Base-by-base conservation (phyloP, 2,329 filamentous ascomycete species). In the Aspergillus novofumigatus region DNA sequence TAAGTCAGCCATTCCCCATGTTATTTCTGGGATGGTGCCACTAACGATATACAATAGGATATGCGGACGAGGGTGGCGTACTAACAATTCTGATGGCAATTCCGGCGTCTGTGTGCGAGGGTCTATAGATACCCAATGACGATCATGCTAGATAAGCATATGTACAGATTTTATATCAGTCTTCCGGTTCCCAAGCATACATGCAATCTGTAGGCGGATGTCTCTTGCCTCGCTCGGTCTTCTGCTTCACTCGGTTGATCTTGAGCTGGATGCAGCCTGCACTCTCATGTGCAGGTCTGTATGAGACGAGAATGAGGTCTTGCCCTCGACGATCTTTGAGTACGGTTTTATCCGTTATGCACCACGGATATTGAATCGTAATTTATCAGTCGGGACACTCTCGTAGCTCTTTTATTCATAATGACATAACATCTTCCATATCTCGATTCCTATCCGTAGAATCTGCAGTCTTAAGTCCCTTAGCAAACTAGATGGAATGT, bases 41-140 rank as follows among this genome's bases (percentile, higher is more conserved):
- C 61, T 65, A 62, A 67, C 60, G 50, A 62, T 53, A 60, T 51
- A 5, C 6, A 2, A 4, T 35, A 82, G 79, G 81, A 84, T 69
- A 84, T 84, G 78, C 76, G 81, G 56, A 84, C 81, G 52, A 72
- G 81, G 61, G 82, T 83, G 62, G 81, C 81, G 61, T 84, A 83
- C 65, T 81, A 66, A 75, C 67, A 66, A 75, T 68, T 60, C 62
- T 56, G 56, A 45, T 48, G 28, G 56, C 32, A 57, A 55, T 56
- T 63, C 52, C 52, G 72, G 69, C 65, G 65, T 68, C 64, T 51
- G 42, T 63, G 52, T 65, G 55, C 55, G 47, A 54, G 61, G 65
- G 60, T 63, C 66, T 51, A 61, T 60, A 62, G 59, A 64, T 70
- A 68, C 63, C 58, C 58, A 48, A 55, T 65, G 60, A 59, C 59